Evolutionary conservation across 805 yeast species (phyloP).

Genomic region (Spathaspora arborariae): DNA sequence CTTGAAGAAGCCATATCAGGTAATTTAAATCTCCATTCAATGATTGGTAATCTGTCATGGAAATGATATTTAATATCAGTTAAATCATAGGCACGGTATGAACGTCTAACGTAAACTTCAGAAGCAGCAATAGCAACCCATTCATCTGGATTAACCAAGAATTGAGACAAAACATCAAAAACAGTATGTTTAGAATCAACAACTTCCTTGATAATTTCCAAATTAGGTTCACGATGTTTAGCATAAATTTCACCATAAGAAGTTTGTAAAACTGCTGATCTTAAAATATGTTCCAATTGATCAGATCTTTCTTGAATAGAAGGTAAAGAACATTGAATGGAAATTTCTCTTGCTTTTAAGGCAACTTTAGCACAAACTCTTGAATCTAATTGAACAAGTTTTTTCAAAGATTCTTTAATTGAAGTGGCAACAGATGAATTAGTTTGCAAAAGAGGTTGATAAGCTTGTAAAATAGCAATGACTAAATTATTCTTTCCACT

Average conservation of each 20-base stretch:
- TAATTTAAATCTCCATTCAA: constrained; percentile 85
- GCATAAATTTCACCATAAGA: constrained; percentile 81
- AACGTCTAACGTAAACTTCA: constrained; percentile 93
- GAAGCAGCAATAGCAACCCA: constrained; percentile 95
- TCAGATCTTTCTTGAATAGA: constrained; percentile 94
- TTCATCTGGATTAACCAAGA: constrained; percentile 76
- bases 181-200: constrained; percentile 96
- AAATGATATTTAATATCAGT: constrained; percentile 66
- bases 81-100: constrained; percentile 92
- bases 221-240: constrained; percentile 77
- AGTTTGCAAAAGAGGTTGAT: constrained; percentile 74
- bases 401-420: constrained; percentile 68
- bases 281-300: constrained; percentile 93
- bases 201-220: constrained; percentile 79
- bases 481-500: constrained; percentile 89
- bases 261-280: constrained; percentile 85
- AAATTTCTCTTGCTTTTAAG: constrained; percentile 90
- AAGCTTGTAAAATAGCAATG: constrained; percentile 77
- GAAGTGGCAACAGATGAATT: constrained; percentile 64
- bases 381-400: constrained; percentile 82
- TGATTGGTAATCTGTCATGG: constrained; percentile 57
- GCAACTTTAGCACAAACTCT: constrained; percentile 92
- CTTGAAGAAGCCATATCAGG: constrained; percentile 67
- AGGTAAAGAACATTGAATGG: constrained; percentile 95
- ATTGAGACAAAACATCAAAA: constrained; percentile 92